These are phyloP conservation scores for Chrysosporium keratinophilum DNA, from an alignment of 2,329 filamentous ascomycete genomes.

Conservation along the genomic window DNA sequence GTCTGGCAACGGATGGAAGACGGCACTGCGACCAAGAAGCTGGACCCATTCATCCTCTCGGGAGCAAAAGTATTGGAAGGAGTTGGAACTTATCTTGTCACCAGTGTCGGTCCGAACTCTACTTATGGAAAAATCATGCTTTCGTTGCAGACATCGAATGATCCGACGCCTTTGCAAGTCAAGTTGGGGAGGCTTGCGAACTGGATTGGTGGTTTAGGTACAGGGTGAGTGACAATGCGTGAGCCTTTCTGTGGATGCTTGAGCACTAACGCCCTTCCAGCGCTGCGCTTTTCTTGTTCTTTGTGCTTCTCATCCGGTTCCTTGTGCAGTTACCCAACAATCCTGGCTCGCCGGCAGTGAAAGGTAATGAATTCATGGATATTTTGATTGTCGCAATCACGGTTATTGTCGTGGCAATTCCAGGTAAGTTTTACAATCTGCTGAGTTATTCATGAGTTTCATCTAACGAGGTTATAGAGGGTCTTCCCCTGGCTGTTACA, in stretches of 20 bases:
- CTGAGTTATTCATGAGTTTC: not conserved
- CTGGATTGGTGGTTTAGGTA: constrained; percentile 68
- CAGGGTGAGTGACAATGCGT: constrained; percentile 38
- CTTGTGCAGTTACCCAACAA: constrained; percentile 54
- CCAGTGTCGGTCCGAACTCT: constrained; percentile 62
- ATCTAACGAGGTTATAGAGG: constrained; percentile 41
- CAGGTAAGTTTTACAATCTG: constrained; percentile 29
- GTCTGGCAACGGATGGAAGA: constrained; percentile 48
- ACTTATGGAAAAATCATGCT: constrained; percentile 67
- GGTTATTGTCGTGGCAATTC: constrained; percentile 69
- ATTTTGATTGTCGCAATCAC: constrained; percentile 71
- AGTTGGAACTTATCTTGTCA: constrained; percentile 63
- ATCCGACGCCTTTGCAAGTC: constrained; percentile 65
- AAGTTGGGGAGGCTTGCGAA: constrained; percentile 66
- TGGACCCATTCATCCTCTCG: constrained; percentile 69
- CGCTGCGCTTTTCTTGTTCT: constrained; percentile 66
- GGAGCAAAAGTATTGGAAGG: constrained; percentile 69
- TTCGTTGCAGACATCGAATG: constrained; percentile 60
- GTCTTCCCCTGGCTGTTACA: constrained; percentile 66
- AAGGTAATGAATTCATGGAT: constrained; percentile 66
- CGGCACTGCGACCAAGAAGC: constrained; percentile 43
- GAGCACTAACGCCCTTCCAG: constrained; percentile 20
- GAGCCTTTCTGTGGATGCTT: not conserved
- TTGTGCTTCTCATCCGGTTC: constrained; percentile 79
- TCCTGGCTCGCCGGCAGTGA: constrained; percentile 51